Base-by-base conservation (phyloP, 2,329 filamentous ascomycete genomes). In the Xylaria sp. region DNA sequence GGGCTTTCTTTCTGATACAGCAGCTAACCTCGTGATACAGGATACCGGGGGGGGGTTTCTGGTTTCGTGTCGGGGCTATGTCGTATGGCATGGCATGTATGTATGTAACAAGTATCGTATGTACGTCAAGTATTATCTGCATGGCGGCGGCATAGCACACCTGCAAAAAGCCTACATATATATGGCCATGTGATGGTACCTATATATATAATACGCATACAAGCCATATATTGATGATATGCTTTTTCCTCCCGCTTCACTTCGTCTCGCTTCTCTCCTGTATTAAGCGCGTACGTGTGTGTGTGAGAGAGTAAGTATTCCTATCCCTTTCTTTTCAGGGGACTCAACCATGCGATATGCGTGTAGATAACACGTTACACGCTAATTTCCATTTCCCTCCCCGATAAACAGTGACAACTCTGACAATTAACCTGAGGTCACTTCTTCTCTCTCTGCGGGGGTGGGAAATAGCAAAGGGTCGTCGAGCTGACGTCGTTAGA, bases 221-320 rank as follows among this genome's bases (percentile, higher is more conserved):
- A 46, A 30, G 23, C 5, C 42, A 35, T 52, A 39, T 55, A 44
- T 35, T 47, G 54, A 9, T n/a, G 34, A 9, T 11, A 8, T 55
- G 13, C 34, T 30, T 9, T 56, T 39, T 37, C 52, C 54, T 30
- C 23, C 23, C 4, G 23, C 23, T 30, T 30, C 44, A 51, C 56
- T 50, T 63, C 54, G 57, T 44, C 51, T 63, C 54, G 57, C 50
- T 61, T 59, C 13, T 46, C 4, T 44, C 2, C 23, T 10, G 13
- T 52, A 30, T 39, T 9, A 37, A 30, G 7, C 23, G 37, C 6
- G n/a, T 18, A 54, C 5, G 23, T 23, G 23, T 30, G 23, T n/a
- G n/a, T n/a, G n/a, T n/a, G n/a, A n/a, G n/a, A n/a, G n/a, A n/a
- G n/a, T n/a, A n/a, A n/a, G n/a, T n/a, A n/a, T n/a, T n/a, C n/a